Evolutionary conservation across 495 filamentous ascomycete species (phyloP).

Genomic region (Penicillium crystallinum): DNA sequence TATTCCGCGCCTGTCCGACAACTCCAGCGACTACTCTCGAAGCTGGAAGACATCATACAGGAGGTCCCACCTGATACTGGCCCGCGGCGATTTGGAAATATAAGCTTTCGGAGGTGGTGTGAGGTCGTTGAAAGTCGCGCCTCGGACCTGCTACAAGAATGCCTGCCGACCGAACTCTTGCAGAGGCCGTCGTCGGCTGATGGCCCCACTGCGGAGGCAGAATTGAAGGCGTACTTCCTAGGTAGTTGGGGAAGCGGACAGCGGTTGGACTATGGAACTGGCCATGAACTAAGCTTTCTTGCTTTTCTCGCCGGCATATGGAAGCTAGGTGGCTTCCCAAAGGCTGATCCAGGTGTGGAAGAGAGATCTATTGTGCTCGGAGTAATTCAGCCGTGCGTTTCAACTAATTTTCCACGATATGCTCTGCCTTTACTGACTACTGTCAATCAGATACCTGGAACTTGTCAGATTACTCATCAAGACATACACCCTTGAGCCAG

Average conservation of each 20-base stretch:
- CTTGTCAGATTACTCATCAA: slow-evolving; percentile 79
- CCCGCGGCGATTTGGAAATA: slow-evolving; percentile 85
- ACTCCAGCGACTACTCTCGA: slow-evolving; percentile 57
- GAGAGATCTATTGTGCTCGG: slow-evolving; percentile 76
- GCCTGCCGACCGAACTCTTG: slow-evolving; percentile 51
- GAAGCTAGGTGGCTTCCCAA: slow-evolving; percentile 76
- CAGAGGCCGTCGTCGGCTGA: slow-evolving; percentile 26
- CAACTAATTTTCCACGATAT: neutral
- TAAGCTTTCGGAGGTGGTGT: slow-evolving; percentile 81
- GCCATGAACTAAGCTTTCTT: slow-evolving; percentile 90
- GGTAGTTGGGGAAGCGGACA: slow-evolving; percentile 86
- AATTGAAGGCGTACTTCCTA: slow-evolving; percentile 74
- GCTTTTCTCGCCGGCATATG: slow-evolving; percentile 87
- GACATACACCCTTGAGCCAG: slow-evolving; percentile 92
- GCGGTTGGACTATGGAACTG: slow-evolving; percentile 90
- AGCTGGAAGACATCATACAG: slow-evolving; percentile 60
- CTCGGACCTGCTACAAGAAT: slow-evolving; percentile 53
- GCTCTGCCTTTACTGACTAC: slow-evolving; percentile 5
- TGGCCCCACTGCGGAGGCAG: slow-evolving; percentile 47
- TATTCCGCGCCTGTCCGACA: slow-evolving; percentile 58
- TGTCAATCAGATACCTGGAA: slow-evolving; percentile 60
- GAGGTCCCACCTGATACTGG: slow-evolving; percentile 80
- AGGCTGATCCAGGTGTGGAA: slow-evolving; percentile 45
- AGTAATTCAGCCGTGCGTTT: slow-evolving; percentile 70
- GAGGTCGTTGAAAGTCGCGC: slow-evolving; percentile 56